phyloP scores from a whole-genome alignment of 1,139 yeast genomes.

The Wickerhamiella pararugosa region DNA sequence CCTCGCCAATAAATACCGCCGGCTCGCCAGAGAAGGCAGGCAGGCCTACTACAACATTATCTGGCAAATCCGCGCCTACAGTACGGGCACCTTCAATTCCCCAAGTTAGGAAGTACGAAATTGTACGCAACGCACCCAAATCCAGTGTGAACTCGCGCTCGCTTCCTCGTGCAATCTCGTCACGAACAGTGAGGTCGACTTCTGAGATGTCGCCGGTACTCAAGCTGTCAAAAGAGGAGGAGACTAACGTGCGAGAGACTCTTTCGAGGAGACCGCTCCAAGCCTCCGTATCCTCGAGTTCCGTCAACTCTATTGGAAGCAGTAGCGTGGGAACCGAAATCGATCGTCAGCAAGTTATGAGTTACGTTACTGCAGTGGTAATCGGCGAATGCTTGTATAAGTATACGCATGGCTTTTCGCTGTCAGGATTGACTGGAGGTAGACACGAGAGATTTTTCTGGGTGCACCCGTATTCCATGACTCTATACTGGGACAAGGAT shows the following conservation, averaged over 20 bases:
- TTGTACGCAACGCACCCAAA: not conserved
- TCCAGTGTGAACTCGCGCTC: too few relatives aligned
- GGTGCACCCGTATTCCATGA: constrained; percentile 89
- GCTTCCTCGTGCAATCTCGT: too few relatives aligned
- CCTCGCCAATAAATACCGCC: too few relatives aligned
- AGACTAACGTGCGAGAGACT: too few relatives aligned
- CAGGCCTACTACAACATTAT: too few relatives aligned
- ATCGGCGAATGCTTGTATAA: constrained; percentile 86
- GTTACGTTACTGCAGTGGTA: constrained; percentile 59
- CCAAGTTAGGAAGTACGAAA: constrained; percentile 1
- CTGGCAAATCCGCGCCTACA: too few relatives aligned
- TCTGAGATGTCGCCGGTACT: too few relatives aligned
- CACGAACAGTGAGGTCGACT: too few relatives aligned
- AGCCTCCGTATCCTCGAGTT: constrained; percentile 1
- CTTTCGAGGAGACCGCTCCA: too few relatives aligned
- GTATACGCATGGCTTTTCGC: constrained; percentile 64
- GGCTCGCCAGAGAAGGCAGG: too few relatives aligned
- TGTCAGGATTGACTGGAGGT: constrained; percentile 58
- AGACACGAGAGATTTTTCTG: constrained; percentile 91
- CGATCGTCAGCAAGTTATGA: constrained; percentile 2
- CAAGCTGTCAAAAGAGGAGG: too few relatives aligned
- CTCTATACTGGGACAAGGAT: constrained; percentile 79
- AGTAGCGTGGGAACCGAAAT: not conserved
- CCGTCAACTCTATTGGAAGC: not conserved
- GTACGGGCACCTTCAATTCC: too few relatives aligned